Conservation (phyloP, 75 land plant species). For the Adiantum capillusveneris region DNA sequence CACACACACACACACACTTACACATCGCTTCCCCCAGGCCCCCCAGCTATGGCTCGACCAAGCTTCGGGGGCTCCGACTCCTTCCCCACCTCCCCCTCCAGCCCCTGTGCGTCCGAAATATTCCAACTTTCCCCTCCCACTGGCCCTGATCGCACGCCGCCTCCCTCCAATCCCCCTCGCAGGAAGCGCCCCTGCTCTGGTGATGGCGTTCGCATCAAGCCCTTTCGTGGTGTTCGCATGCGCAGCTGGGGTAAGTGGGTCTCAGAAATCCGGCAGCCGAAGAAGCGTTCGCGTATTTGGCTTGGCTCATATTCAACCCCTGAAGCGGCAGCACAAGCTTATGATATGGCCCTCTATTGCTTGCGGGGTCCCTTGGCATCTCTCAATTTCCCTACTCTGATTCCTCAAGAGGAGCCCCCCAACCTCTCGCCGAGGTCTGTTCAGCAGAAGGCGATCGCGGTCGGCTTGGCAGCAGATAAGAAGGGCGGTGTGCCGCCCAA, state of each 20-base stretch:
- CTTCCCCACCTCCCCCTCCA: too few species aligned
- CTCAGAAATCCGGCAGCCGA: constrained; percentile 26
- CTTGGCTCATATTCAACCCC: constrained; percentile 23
- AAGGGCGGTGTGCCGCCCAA: background rate
- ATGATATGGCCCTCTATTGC: constrained; percentile 19
- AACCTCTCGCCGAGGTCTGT: constrained; percentile 7
- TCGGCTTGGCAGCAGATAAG: background rate
- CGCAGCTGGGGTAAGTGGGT: constrained; percentile 31
- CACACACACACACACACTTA: too few species aligned
- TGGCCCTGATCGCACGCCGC: too few species aligned
- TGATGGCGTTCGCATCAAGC: background rate
- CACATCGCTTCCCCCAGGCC: too few species aligned
- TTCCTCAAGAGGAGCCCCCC: constrained; percentile 2
- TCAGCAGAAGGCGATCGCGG: background rate
- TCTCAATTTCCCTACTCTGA: constrained; percentile 17
- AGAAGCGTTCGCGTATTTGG: constrained; percentile 25
- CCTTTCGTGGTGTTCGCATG: constrained; percentile 18
- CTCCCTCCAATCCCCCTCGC: too few species aligned
- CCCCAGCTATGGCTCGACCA: too few species aligned
- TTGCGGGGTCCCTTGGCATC: constrained; percentile 12
- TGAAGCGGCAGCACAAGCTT: constrained; percentile 21
- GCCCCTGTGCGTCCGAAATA: too few species aligned
- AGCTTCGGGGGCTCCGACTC: too few species aligned
- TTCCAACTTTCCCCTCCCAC: too few species aligned
- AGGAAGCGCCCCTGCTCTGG: background rate